Evolutionary conservation across 2,329 filamentous ascomycete genomes (phyloP).

Genomic region (Aspergillus ochraceoroseus): DNA sequence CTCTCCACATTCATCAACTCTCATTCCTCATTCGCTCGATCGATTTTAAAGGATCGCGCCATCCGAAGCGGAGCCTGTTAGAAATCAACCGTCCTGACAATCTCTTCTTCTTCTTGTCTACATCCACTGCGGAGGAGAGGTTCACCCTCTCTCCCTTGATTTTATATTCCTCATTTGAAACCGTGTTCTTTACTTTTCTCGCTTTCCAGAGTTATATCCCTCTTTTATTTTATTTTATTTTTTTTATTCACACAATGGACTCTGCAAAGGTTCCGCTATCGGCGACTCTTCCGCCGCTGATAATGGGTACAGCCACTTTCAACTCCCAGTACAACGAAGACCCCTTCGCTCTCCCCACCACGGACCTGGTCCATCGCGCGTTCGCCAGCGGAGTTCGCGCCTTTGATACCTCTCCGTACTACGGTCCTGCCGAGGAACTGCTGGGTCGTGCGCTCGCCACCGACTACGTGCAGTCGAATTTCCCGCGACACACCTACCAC

Average conservation of each 20-base stretch:
- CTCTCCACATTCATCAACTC: no score
- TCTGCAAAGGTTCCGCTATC: slow-evolving; percentile 36
- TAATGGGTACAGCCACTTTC: slow-evolving; percentile 50
- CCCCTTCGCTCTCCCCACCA: slow-evolving; percentile 48
- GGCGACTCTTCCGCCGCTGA: slow-evolving; percentile 42
- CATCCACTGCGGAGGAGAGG: no score
- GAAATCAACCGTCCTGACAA: no score
- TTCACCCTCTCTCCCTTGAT: no score
- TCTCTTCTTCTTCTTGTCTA: no score
- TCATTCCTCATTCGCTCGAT: no score
- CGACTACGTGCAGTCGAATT: slow-evolving; percentile 38
- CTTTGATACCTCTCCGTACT: slow-evolving; percentile 54
- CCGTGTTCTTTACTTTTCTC: no score
- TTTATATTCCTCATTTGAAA: no score
- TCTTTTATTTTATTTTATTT: not conserved
- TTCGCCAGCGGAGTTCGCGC: slow-evolving; percentile 47
- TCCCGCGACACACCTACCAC: slow-evolving; percentile 57
- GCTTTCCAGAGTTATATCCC: not conserved
- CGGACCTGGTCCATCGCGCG: slow-evolving; percentile 46
- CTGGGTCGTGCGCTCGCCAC: slow-evolving; percentile 46
- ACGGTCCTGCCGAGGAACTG: slow-evolving; percentile 51
- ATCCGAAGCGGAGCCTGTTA: no score
- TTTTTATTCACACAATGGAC: slow-evolving; percentile 22
- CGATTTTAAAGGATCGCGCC: no score
- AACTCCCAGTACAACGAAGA: slow-evolving; percentile 48